Conservation (phyloP, 768 basidiomycete genomes). For the Collybiopsis confluens region DNA sequence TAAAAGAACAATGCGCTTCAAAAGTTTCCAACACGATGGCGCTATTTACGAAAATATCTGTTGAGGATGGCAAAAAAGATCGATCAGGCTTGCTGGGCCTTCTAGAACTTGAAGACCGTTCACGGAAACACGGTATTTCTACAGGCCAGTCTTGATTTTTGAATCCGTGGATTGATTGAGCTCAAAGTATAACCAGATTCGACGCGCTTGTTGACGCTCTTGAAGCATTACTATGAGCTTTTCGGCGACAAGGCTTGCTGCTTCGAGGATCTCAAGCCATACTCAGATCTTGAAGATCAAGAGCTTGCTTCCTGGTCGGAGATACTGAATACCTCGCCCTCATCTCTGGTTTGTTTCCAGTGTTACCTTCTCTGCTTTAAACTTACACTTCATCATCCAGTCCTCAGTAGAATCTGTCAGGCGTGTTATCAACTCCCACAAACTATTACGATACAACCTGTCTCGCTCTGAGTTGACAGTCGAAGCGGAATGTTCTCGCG, state of each 20-base stretch:
- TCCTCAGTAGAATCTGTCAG: slow-evolving; percentile 51
- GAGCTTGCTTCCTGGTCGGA: slow-evolving; percentile 47
- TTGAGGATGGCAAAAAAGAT: slow-evolving; percentile 66
- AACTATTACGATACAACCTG: slow-evolving; percentile 65
- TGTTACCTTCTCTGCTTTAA: slow-evolving; percentile 1
- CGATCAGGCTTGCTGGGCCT: slow-evolving; percentile 71
- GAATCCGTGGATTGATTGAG: background rate
- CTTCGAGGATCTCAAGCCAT: slow-evolving; percentile 79
- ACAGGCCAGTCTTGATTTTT: slow-evolving; percentile 29
- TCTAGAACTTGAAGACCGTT: slow-evolving; percentile 70
- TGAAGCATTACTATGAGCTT: slow-evolving; percentile 65
- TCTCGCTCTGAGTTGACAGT: slow-evolving; percentile 42
- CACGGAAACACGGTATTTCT: slow-evolving; percentile 42
- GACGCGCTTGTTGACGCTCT: slow-evolving; percentile 36
- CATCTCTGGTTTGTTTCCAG: slow-evolving; percentile 39
- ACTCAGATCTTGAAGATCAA: slow-evolving; percentile 46
- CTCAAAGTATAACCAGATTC: slow-evolving; percentile 33
- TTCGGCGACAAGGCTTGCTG: slow-evolving; percentile 83
- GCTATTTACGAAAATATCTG: slow-evolving; percentile 53
- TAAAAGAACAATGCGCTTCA: slow-evolving; percentile 32
- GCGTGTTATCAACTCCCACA: slow-evolving; percentile 68
- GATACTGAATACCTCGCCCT: slow-evolving; percentile 45
- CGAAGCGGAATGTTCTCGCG: slow-evolving; percentile 52
- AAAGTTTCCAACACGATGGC: slow-evolving; percentile 40
- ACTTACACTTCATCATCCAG: slow-evolving; percentile 28